A percentile compares a stretch with the other conserved stretches of the same genome.
phyloP scores from a whole-genome alignment of 2,329 filamentous ascomycete species.

The Aureobasidium sp. region DNA sequence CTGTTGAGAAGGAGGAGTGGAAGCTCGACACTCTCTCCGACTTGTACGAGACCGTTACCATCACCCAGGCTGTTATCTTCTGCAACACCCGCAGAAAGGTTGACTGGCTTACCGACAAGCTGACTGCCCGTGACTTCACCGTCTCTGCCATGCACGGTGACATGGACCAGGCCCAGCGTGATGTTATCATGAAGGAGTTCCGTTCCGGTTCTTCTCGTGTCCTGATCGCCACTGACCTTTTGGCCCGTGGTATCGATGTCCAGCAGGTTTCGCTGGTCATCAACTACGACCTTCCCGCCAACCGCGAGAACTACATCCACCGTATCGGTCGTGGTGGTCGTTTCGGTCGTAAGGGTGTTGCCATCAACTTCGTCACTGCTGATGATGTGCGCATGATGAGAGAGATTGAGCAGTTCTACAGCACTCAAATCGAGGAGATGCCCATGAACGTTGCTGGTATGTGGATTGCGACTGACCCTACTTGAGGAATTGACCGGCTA shows the following conservation, averaged over 20 bases:
- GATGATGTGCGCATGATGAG: slow-evolving; percentile 99
- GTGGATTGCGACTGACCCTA: slow-evolving; percentile 25
- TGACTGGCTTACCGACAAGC: slow-evolving; percentile 99
- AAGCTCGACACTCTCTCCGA: slow-evolving; percentile 99
- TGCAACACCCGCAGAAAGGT: slow-evolving; percentile 99
- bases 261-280: slow-evolving; percentile 99
- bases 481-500: slow-evolving; percentile 51
- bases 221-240: slow-evolving; percentile 92
- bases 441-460: slow-evolving; percentile 78
- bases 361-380: slow-evolving; percentile 99
- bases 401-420: slow-evolving; percentile 99
- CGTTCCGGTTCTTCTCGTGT: slow-evolving; percentile 97
- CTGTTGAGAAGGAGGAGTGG: slow-evolving; percentile 99
- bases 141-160: slow-evolving; percentile 99
- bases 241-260: slow-evolving; percentile 99
- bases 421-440: slow-evolving; percentile 99
- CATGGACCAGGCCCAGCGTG: slow-evolving; percentile 97
- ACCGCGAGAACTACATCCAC: slow-evolving; percentile 99
- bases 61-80: slow-evolving; percentile 99
- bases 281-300: slow-evolving; percentile 98
- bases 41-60: slow-evolving; percentile 98
- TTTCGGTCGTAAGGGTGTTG: slow-evolving; percentile 99
- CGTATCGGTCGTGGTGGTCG: slow-evolving; percentile 98
- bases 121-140: slow-evolving; percentile 96
- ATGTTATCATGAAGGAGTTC: slow-evolving; percentile 99